A percentile compares a stretch with the other conserved stretches of the same genome.
Evolutionary conservation across 306 rosid species (phyloP).

Genomic region (Oemleria cerasiformis): DNA sequence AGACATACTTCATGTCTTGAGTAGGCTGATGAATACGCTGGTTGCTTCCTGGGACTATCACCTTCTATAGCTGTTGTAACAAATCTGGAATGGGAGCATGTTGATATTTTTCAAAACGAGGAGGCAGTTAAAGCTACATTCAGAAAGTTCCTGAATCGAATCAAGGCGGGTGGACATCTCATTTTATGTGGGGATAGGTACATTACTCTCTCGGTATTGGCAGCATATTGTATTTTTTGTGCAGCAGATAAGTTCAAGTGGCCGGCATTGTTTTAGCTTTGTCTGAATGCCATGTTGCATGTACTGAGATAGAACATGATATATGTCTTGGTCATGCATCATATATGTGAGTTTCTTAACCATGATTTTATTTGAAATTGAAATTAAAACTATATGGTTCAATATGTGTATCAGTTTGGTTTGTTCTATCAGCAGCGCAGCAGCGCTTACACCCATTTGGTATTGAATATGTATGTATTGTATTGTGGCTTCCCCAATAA

Average conservation of each 20-base stretch:
- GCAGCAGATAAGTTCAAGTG: not conserved
- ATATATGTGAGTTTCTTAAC: not conserved
- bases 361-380: not conserved
- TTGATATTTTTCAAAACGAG: constrained; percentile 27
- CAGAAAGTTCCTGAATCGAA: constrained; percentile 26
- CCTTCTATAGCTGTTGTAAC: constrained; percentile 26
- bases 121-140: constrained; percentile 29
- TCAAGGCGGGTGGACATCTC: constrained; percentile 27
- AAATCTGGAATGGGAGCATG: constrained; percentile 35
- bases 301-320: not conserved
- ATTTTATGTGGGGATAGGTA: constrained; percentile 36
- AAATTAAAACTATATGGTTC: not conserved
- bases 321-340: not conserved
- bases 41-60: constrained; percentile 25
- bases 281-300: not conserved
- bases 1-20: constrained; percentile 1
- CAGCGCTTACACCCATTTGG: not conserved
- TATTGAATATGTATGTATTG: not conserved
- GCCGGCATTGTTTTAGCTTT: not conserved
- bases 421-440: not conserved
- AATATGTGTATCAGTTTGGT: not conserved
- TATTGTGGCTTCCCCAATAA: not conserved
- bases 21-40: constrained; percentile 40
- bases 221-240: not conserved
- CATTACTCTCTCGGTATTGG: not conserved